phyloP scores from a whole-genome alignment of 306 rosid genomes.

The Citrullus mucosospermus region DNA sequence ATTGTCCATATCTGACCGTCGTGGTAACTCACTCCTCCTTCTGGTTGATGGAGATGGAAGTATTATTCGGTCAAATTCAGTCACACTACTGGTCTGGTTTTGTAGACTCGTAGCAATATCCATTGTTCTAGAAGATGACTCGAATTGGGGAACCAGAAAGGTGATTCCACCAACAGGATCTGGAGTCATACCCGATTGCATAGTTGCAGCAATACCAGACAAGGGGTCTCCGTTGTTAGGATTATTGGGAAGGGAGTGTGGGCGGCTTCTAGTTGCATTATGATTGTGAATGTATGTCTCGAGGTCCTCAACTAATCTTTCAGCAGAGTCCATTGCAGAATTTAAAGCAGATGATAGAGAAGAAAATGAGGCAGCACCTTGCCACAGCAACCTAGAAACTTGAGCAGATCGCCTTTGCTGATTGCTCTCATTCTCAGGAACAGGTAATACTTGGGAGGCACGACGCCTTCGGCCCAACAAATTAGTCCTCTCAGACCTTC shows the following conservation, averaged over 20 bases:
- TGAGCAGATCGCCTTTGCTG: slow-evolving; percentile 18
- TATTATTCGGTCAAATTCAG: slow-evolving; percentile 12
- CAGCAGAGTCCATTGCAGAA: slow-evolving; percentile 54
- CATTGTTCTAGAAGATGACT: slow-evolving; percentile 21
- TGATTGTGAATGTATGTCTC: slow-evolving; percentile 31
- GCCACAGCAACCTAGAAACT: slow-evolving; percentile 34
- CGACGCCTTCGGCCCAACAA: slow-evolving; percentile 9
- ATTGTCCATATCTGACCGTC: slow-evolving; percentile 14
- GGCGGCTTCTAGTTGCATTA: slow-evolving; percentile 15
- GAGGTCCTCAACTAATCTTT: slow-evolving; percentile 50
- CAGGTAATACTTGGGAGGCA: slow-evolving; percentile 13
- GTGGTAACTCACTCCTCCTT: slow-evolving; percentile 21
- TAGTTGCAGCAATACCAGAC: slow-evolving; percentile 13
- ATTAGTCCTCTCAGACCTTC: slow-evolving; percentile 19
- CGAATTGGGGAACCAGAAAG: slow-evolving; percentile 15
- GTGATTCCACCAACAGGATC: slow-evolving; percentile 27
- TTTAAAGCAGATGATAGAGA: slow-evolving; percentile 50
- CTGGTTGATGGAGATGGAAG: slow-evolving; percentile 29
- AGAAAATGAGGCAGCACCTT: slow-evolving; percentile 51
- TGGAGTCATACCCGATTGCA: slow-evolving; percentile 23
- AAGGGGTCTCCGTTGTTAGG: slow-evolving; percentile 15
- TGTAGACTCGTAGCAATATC: slow-evolving; percentile 14
- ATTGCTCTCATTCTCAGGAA: slow-evolving; percentile 12
- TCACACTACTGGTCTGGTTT: slow-evolving; percentile 16
- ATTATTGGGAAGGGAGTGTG: slow-evolving; percentile 10